Percentiles rank a stretch among this genome's conserved stretches.
Conservation (phyloP, 805 yeast species). For the Tetrapisispora fleetii region DNA sequence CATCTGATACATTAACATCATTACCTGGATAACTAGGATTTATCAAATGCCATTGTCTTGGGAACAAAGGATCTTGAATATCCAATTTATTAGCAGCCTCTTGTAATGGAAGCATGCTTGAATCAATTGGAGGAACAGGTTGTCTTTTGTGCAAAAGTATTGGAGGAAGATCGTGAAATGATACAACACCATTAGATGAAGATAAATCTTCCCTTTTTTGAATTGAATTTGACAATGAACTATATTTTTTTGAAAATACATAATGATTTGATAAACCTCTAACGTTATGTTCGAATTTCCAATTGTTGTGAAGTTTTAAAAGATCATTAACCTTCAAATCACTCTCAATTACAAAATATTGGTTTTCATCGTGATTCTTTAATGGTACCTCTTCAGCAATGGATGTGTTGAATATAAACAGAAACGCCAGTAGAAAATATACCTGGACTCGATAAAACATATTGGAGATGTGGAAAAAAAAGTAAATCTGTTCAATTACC, state of each 20-base stretch:
- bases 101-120: slow-evolving; percentile 38
- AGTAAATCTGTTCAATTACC: not conserved
- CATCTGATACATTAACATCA: slow-evolving; percentile 77
- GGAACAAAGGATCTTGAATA: slow-evolving; percentile 78
- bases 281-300: slow-evolving; percentile 56
- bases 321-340: slow-evolving; percentile 32
- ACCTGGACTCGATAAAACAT: not conserved
- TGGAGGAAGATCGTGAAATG: slow-evolving; percentile 48
- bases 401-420: not conserved
- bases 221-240: slow-evolving; percentile 3
- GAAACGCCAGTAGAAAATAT: not conserved
- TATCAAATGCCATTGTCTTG: slow-evolving; percentile 84
- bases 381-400: slow-evolving; percentile 22
- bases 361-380: slow-evolving; percentile 42
- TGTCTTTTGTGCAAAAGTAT: slow-evolving; percentile 43
- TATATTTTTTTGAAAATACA: slow-evolving; percentile 47
- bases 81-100: slow-evolving; percentile 42
- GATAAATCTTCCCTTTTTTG: slow-evolving; percentile 10
- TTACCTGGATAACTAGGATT: slow-evolving; percentile 66
- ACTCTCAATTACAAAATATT: slow-evolving; percentile 58
- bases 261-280: slow-evolving; percentile 52
- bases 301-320: slow-evolving; percentile 31
- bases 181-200: slow-evolving; percentile 16
- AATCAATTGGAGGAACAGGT: slow-evolving; percentile 39
- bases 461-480: not conserved